phyloP scores from a whole-genome alignment of 176 grass and related monocot genomes.

The Phyllostachys edulis region DNA sequence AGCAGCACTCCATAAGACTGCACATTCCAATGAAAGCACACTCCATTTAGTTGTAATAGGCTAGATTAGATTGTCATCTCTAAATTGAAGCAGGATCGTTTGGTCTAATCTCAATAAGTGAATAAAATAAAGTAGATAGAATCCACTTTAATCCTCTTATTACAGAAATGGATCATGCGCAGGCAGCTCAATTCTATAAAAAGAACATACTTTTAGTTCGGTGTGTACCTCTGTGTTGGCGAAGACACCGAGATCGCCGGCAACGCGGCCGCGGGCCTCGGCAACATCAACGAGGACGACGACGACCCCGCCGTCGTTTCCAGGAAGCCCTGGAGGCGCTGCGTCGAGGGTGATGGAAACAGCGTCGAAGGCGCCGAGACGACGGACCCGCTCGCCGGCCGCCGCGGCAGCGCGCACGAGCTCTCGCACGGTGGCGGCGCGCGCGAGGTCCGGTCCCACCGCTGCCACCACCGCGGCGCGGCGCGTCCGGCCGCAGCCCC shows the following conservation, averaged over 20 bases:
- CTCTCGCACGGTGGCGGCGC: constrained; percentile 67
- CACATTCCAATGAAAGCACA: not conserved
- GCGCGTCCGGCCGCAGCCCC: constrained; percentile 55
- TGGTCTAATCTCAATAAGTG: not conserved
- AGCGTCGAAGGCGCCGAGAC: constrained; percentile 66
- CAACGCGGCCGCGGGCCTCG: constrained; percentile 46
- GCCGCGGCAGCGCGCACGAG: constrained; percentile 62
- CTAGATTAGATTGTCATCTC: not conserved
- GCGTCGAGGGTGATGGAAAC: constrained; percentile 82
- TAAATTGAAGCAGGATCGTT: not conserved
- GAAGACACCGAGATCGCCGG: constrained; percentile 56
- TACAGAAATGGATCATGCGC: not conserved
- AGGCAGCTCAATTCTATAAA: constrained; percentile 10
- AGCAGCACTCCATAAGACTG: not conserved
- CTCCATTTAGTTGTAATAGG: not conserved
- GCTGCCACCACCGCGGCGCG: constrained; percentile 59
- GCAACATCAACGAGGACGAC: constrained; percentile 65
- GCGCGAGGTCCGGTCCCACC: constrained; percentile 49
- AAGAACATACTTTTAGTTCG: not conserved
- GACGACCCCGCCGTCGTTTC: constrained; percentile 18
- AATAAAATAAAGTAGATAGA: not conserved
- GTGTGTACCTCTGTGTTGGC: constrained; percentile 42
- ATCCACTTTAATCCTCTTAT: not conserved
- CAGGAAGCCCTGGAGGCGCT: constrained; percentile 47
- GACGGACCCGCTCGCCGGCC: constrained; percentile 61